Conservation (phyloP, 352 stramenopile species). For the Globisporangium radiosum region DNA sequence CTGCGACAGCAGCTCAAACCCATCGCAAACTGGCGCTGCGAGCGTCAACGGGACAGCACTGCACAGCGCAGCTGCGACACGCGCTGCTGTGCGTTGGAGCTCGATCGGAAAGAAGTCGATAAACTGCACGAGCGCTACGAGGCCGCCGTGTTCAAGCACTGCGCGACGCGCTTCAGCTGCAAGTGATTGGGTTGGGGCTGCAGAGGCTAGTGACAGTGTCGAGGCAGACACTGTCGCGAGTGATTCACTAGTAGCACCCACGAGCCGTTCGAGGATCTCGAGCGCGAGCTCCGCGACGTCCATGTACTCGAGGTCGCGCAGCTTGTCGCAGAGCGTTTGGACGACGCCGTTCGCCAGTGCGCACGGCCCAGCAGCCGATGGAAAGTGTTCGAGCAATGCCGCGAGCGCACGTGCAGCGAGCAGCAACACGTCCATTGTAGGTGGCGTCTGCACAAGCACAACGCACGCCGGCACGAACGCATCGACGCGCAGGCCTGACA, state of each 20-base stretch:
- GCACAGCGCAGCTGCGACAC: constrained; percentile 48
- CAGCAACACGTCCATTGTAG: constrained; percentile 61
- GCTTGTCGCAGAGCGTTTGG: constrained; percentile 53
- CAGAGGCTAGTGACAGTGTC: background rate
- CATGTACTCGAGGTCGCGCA: constrained; percentile 81
- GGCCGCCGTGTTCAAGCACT: constrained; percentile 51
- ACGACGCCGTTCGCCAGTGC: constrained; percentile 42
- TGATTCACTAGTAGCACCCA: constrained; percentile 15
- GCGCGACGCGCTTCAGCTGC: constrained; percentile 27
- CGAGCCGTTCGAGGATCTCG: constrained; percentile 59
- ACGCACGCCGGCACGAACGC: constrained; percentile 42
- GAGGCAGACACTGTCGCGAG: background rate
- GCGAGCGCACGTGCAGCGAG: constrained; percentile 46
- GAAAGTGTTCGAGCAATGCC: constrained; percentile 51
- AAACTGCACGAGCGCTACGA: constrained; percentile 70
- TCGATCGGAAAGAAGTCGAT: constrained; percentile 78
- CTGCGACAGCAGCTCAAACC: constrained; percentile 36
- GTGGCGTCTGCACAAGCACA: constrained; percentile 28
- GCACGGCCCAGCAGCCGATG: constrained; percentile 29
- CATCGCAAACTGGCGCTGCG: constrained; percentile 23
- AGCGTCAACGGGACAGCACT: constrained; percentile 27
- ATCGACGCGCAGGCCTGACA: constrained; percentile 63
- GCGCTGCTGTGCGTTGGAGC: constrained; percentile 55
- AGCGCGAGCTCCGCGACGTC: constrained; percentile 68
- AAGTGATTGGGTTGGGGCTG: background rate